Conservation (phyloP, 2,329 filamentous ascomycete species). For the Mycosphaerella sp. region DNA sequence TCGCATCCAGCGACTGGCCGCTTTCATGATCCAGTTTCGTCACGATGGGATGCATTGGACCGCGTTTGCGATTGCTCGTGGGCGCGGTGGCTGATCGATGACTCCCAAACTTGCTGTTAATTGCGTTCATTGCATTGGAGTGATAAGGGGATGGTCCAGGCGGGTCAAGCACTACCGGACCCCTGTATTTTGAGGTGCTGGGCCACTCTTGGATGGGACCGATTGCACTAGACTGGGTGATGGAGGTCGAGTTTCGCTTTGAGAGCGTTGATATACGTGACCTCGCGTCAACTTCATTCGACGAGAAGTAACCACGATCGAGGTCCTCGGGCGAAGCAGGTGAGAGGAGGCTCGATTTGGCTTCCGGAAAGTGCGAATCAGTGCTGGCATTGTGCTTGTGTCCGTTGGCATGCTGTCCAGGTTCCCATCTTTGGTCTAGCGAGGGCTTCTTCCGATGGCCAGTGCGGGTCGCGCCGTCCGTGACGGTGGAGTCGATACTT, state of each 20-base stretch:
- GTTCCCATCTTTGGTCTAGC: conserved; percentile 52
- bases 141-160: conserved; percentile 16
- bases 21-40: conserved; percentile 51
- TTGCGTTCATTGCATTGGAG: conserved; percentile 21
- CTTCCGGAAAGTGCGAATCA: conserved; percentile 20
- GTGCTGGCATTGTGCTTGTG: conserved; percentile 25
- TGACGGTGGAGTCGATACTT: conserved; percentile 64
- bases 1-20: conserved; percentile 26
- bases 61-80: conserved; percentile 29
- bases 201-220: conserved; percentile 49
- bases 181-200: conserved; percentile 48
- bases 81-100: conserved; percentile 29
- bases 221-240: conserved; percentile 11
- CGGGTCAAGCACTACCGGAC: conserved; percentile 13
- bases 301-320: conserved; percentile 90
- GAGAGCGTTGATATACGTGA: conserved; percentile 55
- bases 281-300: conserved; percentile 64
- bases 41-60: conserved; percentile 49
- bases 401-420: conserved; percentile 21
- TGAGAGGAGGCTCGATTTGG: conserved; percentile 31
- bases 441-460: conserved; percentile 52
- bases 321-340: conserved; percentile 49
- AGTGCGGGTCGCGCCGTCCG: conserved; percentile 25
- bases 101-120: conserved; percentile 25
- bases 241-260: conserved; percentile 54